Evolutionary conservation across 1,139 yeast genomes (phyloP).

Genomic region (Taphrina deformans): DNA sequence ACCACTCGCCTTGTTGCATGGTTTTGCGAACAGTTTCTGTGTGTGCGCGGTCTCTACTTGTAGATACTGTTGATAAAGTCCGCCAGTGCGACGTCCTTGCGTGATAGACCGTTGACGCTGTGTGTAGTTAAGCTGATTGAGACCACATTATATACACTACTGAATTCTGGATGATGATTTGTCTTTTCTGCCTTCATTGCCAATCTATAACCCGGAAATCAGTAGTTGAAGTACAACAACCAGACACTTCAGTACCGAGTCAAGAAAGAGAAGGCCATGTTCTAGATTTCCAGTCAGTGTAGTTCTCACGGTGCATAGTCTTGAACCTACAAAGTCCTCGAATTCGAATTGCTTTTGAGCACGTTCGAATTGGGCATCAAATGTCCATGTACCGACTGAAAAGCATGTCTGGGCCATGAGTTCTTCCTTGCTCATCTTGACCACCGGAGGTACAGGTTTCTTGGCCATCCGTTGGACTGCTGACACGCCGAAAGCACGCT

Average conservation of each 20-base stretch:
- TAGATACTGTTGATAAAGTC: constrained; percentile 22
- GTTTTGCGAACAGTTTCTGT: no score
- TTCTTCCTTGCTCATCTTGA: neutral
- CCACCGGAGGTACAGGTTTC: neutral
- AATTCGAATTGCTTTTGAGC: constrained; percentile 2
- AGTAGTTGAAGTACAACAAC: no score
- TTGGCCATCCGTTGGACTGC: neutral
- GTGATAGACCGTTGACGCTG: constrained; percentile 19
- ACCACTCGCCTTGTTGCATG: no score
- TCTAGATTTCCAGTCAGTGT: neutral
- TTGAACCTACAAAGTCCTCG: constrained; percentile 1
- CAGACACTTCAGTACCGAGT: constrained; percentile 1
- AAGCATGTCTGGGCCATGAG: neutral
- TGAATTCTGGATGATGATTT: constrained; percentile 36
- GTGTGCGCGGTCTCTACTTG: neutral
- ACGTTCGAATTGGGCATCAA: neutral
- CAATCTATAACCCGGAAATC: no score
- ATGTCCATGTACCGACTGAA: neutral
- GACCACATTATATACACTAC: constrained; percentile 32
- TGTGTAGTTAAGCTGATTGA: constrained; percentile 32
- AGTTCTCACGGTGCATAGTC: neutral
- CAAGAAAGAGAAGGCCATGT: constrained; percentile 7
- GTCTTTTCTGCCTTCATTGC: constrained; percentile 24
- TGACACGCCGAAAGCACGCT: neutral
- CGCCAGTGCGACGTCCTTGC: constrained; percentile 31